Evolutionary conservation across 306 rosid genomes (phyloP), one percentile per base, ranked within the genome.

Genomic region (Vigna mungo): DNA sequence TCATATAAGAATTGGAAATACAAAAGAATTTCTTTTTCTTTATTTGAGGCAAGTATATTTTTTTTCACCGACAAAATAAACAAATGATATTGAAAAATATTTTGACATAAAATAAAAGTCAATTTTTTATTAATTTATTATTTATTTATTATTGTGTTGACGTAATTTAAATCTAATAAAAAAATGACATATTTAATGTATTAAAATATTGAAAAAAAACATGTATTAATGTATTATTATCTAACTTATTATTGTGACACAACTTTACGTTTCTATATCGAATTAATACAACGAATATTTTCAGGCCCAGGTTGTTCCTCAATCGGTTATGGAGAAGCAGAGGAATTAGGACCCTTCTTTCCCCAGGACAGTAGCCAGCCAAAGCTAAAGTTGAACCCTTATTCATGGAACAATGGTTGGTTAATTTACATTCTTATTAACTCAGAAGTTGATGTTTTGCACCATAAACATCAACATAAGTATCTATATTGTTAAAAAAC

Each of bases 221-320:
- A 25, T 25, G 4, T 25, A 25, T 25, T 25, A 25, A 25, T 25
- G 27, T 25, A 25, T 25, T 25, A 25, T 25, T 25, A 25, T 25
- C 27, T 25, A 25, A 25, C 27, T 25, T 25, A 25, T 30, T 30
- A 30, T 30, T 30, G 37, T 47, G 62, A 18, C 64, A 75, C 23
- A 52, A 64, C 23, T 65, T 55, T 41, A 66, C 47, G 25, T 53
- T 17, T 11, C 6, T 39, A 47, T 4, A 72, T 39, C 37, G 7
- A 72, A 65, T 46, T 44, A 48, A 74, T 46, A 54, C 32, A 27
- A 41, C 2, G 43, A 46, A 72, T 72, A 36, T 81, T 83, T 27
- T 60, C 88, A 93, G 98, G 98, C 3, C 97, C 98, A 0, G 98
- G 98, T 18, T 93, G 97, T 68, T 93, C 98, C 2, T 93, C 98